Evolutionary conservation across 2,329 filamentous ascomycete genomes (phyloP).

Genomic region (Fusarium globosum): DNA sequence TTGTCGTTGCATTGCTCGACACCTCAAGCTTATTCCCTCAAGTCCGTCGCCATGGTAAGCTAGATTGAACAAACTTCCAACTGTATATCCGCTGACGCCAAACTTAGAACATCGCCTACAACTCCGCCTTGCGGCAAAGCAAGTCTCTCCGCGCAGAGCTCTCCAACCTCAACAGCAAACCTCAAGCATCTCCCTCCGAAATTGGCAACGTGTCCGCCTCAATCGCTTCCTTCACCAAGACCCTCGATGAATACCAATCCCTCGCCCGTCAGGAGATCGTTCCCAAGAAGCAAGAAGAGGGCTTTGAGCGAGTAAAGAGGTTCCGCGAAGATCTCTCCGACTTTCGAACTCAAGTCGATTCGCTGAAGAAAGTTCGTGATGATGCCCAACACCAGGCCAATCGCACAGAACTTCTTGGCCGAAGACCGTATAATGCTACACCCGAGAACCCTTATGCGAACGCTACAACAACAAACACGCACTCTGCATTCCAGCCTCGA

Average conservation of each 20-base stretch:
- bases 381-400: slow-evolving; percentile 75
- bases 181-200: slow-evolving; percentile 66
- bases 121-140: slow-evolving; percentile 86
- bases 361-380: slow-evolving; percentile 80
- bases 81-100: neutral
- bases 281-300: slow-evolving; percentile 90
- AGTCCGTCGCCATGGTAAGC: slow-evolving; percentile 41
- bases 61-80: fast-evolving
- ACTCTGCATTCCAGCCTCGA: slow-evolving; percentile 54
- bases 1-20: slow-evolving; percentile 18
- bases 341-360: slow-evolving; percentile 81
- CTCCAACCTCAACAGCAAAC: slow-evolving; percentile 73
- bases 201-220: slow-evolving; percentile 81
- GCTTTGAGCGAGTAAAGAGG: slow-evolving; percentile 83
- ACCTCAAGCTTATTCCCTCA: slow-evolving; percentile 25
- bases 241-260: slow-evolving; percentile 89
- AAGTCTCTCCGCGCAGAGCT: slow-evolving; percentile 83
- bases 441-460: slow-evolving; percentile 95
- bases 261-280: slow-evolving; percentile 91
- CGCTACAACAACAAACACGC: slow-evolving; percentile 49
- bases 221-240: slow-evolving; percentile 83
- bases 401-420: slow-evolving; percentile 83
- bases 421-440: slow-evolving; percentile 80
- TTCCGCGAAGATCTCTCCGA: slow-evolving; percentile 86
- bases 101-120: slow-evolving; percentile 81